phyloP scores from a whole-genome alignment of 768 basidiomycete species.

The Leccinum aurantiacum region DNA sequence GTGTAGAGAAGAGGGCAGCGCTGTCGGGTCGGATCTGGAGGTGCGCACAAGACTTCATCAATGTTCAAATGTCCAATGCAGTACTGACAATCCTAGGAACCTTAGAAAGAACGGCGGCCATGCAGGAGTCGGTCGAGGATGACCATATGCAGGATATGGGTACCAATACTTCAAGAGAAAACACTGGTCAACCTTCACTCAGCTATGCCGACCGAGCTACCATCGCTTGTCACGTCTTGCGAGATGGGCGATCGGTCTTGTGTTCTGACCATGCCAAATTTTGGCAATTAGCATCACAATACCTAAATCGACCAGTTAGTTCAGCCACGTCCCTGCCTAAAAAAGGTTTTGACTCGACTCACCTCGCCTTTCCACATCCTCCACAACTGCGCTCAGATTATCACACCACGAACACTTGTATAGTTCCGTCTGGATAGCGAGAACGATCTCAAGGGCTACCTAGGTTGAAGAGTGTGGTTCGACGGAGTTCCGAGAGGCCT shows the following conservation, averaged over 20 bases:
- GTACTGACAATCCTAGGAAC: not conserved
- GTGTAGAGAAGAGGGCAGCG: no score
- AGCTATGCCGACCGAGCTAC: not conserved
- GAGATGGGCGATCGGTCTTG: constrained; percentile 9
- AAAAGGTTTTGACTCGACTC: not conserved
- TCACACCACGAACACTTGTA: constrained; percentile 64
- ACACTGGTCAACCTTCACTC: not conserved
- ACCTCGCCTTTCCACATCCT: constrained; percentile 45
- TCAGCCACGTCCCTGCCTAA: no score
- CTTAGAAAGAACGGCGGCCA: no score
- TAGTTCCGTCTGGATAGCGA: constrained; percentile 35
- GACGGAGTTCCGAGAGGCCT: not conserved
- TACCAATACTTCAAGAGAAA: no score
- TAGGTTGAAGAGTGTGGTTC: not conserved
- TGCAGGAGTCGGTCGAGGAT: no score
- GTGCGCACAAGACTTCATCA: no score
- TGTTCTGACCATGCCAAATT: constrained; percentile 18
- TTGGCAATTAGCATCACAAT: constrained; percentile 18
- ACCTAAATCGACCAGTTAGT: not conserved
- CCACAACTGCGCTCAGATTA: constrained; percentile 59
- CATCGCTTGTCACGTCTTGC: not conserved
- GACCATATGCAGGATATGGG: no score
- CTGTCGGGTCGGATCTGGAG: no score
- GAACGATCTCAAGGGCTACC: not conserved
- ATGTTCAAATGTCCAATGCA: not conserved